Evolutionary conservation across 202 grass and related monocot species (phyloP).

Genomic region (Musa balbisiana): DNA sequence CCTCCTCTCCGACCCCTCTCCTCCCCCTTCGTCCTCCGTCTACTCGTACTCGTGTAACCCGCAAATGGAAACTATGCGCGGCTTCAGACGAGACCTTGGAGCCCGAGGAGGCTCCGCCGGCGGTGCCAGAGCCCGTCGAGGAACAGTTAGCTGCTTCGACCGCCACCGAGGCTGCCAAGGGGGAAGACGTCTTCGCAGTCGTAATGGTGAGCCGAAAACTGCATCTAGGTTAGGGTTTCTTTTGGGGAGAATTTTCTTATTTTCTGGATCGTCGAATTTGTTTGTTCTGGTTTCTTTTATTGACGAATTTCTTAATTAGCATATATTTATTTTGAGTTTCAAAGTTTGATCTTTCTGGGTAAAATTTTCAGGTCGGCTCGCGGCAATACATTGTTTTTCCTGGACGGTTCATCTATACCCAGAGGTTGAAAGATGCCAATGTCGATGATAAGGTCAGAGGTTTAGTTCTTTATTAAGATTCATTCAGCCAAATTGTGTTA

Average conservation of each 20-base stretch:
- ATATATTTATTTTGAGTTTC: not conserved
- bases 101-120: conserved; percentile 27
- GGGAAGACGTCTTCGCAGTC: conserved; percentile 87
- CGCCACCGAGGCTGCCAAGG: conserved; percentile 33
- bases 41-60: not conserved
- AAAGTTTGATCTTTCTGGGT: conserved; percentile 8
- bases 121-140: conserved; percentile 54
- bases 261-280: not conserved
- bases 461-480: not conserved
- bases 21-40: not conserved
- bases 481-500: too few species aligned
- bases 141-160: conserved; percentile 53
- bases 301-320: not conserved
- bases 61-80: conserved; percentile 30
- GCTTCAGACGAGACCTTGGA: conserved; percentile 37
- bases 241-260: too few species aligned
- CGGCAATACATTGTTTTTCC: conserved; percentile 93
- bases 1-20: conserved; percentile 6
- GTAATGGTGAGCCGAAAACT: conserved; percentile 55
- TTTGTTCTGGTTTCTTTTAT: not conserved
- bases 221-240: not conserved
- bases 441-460: conserved; percentile 72
- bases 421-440: conserved; percentile 82
- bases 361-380: conserved; percentile 50
- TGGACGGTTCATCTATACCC: conserved; percentile 66